Conservation (phyloP, 2,329 filamentous ascomycete genomes). For the Leptosphaerulina australis region DNA sequence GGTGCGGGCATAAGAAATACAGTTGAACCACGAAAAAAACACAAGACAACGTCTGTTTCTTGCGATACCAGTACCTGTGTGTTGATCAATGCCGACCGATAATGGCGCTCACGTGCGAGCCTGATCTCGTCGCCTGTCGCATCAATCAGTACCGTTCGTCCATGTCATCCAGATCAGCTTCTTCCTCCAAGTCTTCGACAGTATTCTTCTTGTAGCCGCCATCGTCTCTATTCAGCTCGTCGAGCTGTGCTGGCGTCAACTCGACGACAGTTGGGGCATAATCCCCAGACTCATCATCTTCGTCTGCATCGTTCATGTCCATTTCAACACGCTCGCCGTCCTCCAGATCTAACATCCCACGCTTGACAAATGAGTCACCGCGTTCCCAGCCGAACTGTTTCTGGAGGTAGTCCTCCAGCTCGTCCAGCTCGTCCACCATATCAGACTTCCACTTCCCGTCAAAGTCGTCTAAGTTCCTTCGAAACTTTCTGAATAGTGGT, state of each 20-base stretch:
- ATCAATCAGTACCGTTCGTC: conserved; percentile 47
- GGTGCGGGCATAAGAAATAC: neutral
- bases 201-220: conserved; percentile 21
- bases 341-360: conserved; percentile 65
- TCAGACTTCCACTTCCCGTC: conserved; percentile 49
- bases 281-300: conserved; percentile 68
- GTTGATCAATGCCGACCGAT: neutral
- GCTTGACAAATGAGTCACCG: conserved; percentile 59
- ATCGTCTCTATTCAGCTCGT: conserved; percentile 42
- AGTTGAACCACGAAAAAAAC: neutral
- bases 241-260: conserved; percentile 52
- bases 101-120: neutral
- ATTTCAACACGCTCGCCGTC: conserved; percentile 68
- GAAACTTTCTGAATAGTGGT: conserved; percentile 59
- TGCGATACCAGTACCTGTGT: conserved; percentile 1
- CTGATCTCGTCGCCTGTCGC: conserved; percentile 5
- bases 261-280: conserved; percentile 68
- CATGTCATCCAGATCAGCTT: conserved; percentile 48
- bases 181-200: conserved; percentile 47
- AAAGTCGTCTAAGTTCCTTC: conserved; percentile 57
- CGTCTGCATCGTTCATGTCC: conserved; percentile 60
- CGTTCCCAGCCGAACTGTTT: conserved; percentile 65
- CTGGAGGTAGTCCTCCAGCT: conserved; percentile 61
- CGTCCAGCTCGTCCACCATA: conserved; percentile 60
- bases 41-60: neutral